Evolutionary conservation across 768 basidiomycete species (phyloP).

Genomic region (Phanerochaete sordida): DNA sequence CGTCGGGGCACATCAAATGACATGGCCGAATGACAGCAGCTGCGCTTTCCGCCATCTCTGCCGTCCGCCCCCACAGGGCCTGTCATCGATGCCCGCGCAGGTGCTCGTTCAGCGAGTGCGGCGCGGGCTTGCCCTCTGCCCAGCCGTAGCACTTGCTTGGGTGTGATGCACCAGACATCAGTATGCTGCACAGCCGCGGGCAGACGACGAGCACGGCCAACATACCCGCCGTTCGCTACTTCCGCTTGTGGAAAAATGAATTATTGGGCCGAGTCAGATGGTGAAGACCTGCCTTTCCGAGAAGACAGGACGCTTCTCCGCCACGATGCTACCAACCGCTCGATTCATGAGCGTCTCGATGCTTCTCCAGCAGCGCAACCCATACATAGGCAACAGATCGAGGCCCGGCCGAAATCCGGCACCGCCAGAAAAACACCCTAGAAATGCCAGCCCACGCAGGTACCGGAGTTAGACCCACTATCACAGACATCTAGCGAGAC

Average conservation of each 20-base stretch:
- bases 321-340: constrained; percentile 15
- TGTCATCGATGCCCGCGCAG: background rate
- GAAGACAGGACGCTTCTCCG: background rate
- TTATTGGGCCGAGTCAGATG: background rate
- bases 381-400: background rate
- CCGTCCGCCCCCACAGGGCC: background rate
- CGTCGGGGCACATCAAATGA: background rate
- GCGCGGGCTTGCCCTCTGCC: background rate
- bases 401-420: background rate
- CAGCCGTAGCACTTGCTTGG: no score
- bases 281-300: constrained; percentile 5
- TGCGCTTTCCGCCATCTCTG: background rate
- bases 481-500: no score
- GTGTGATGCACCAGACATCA: background rate
- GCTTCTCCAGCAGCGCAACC: background rate
- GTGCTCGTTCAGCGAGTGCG: no score
- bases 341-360: constrained; percentile 2
- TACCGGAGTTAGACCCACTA: no score
- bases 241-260: constrained; percentile 5
- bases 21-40: background rate
- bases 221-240: background rate
- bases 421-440: background rate
- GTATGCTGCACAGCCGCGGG: background rate
- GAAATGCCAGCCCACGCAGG: background rate
- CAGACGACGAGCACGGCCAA: background rate